Base-by-base conservation (phyloP, 1,139 yeast genomes). In the Saccharomycopsis crataegensis region DNA sequence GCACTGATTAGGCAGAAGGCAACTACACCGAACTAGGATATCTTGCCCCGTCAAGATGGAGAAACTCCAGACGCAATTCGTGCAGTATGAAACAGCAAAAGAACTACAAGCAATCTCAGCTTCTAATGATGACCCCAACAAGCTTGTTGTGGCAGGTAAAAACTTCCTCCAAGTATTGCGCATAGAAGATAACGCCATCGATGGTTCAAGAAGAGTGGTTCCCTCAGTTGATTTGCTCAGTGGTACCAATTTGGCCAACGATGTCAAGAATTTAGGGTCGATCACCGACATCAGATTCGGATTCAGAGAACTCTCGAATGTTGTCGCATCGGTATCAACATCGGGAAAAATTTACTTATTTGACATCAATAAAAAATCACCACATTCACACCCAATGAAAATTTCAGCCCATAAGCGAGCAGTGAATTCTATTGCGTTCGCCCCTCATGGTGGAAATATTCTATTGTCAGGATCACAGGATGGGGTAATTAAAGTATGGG, bases 391-490 rank as follows among this genome's bases (percentile, higher is more conserved):
- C 51, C 62, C 76, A 36, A 64, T 75, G 51, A 74, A 78, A 46
- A 70, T 84, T 42, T 70, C 77, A 14, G 96, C 87, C 59, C 96
- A 89, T 62, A 82, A 83, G 51, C 72, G 98, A 54, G 83, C 95
- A 3, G 83, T 93, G 48, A 89, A 90, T 64, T 79, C 96, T 1
- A 71, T 93, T 34, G 89, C 86, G 57, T 90, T 89, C 65, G 76
- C 74, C 56, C 77, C 77, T 42, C 75, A 76, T 3, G 31, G 11
- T 8, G 78, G 85, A 1, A 76, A 78, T 61, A 73, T 79, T 48
- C 67, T 93, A 14, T 68, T 89, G 1, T 85, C 96, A 0, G 99
- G 96, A 0, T 86, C 96, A 0, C 96, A 89, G 64, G 99, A 93
- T 68, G 97, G 98, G 1, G 74, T 84, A 17, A 82, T 91, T 55